A percentile compares a stretch with the other conserved stretches of the same genome.
Evolutionary conservation across 345 rosid species (phyloP).

Genomic region (Abelmoschus esculentus): DNA sequence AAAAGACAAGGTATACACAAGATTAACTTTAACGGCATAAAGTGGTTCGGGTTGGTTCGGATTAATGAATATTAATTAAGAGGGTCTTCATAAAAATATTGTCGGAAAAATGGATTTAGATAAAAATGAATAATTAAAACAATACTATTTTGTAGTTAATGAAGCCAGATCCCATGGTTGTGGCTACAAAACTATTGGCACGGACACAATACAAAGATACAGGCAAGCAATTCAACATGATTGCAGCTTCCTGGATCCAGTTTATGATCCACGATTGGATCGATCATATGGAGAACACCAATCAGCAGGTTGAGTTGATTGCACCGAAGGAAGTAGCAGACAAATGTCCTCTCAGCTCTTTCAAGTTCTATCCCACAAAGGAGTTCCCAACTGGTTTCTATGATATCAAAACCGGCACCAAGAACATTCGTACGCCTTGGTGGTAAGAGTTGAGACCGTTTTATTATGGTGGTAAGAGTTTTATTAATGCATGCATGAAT

Average conservation of each 20-base stretch:
- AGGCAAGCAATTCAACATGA: conserved; percentile 57
- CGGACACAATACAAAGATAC: conserved; percentile 35
- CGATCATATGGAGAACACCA: conserved; percentile 53
- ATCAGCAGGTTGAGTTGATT: conserved; percentile 42
- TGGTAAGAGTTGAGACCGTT: conserved; percentile 23
- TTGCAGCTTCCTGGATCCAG: conserved; percentile 59
- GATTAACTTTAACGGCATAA: too few relatives aligned
- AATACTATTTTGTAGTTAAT: conserved; percentile 9
- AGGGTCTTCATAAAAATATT: too few relatives aligned
- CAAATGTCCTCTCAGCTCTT: conserved; percentile 43
- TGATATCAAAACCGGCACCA: conserved; percentile 36
- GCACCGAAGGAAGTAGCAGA: conserved; percentile 43
- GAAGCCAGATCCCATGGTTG: conserved; percentile 44
- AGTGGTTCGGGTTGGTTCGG: too few relatives aligned
- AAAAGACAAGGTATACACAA: conserved; percentile 16
- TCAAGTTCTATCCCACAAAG: conserved; percentile 43
- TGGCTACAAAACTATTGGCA: conserved; percentile 43
- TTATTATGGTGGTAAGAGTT: too few relatives aligned
- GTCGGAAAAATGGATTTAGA: too few relatives aligned
- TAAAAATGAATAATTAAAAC: background rate
- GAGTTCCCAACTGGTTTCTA: conserved; percentile 39
- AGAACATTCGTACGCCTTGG: conserved; percentile 51
- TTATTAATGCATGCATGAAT: background rate
- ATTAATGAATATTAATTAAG: too few relatives aligned
- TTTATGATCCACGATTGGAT: conserved; percentile 73